A percentile compares a stretch with the other conserved stretches of the same genome.
These are phyloP conservation scores for Penicillium sp. DNA, from an alignment of 2,329 filamentous ascomycete species.

Conservation along the genomic window DNA sequence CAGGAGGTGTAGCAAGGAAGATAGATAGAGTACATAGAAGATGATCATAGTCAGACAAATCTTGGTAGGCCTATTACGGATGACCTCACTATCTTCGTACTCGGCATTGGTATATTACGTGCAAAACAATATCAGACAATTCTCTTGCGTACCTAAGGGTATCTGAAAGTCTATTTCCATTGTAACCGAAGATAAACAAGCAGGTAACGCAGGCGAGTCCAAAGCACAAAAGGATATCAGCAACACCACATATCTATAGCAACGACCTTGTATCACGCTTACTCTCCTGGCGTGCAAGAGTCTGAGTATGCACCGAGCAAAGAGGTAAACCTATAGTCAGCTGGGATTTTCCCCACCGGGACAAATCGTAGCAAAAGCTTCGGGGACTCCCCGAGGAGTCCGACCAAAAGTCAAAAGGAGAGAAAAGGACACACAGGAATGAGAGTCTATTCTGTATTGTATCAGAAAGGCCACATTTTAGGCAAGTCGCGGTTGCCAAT, in stretches of 20 bases:
- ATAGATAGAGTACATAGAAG: no score
- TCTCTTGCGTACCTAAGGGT: not conserved
- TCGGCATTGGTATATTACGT: not conserved
- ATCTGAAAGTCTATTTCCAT: not conserved
- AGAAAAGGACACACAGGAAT: not conserved
- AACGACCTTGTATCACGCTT: constrained; percentile 8
- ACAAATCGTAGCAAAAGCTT: not conserved
- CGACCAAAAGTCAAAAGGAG: not conserved
- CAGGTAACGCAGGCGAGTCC: not conserved
- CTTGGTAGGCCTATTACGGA: not conserved
- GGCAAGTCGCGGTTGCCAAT: not conserved
- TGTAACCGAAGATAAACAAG: not conserved
- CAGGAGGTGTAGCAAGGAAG: no score
- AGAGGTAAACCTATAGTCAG: constrained; percentile 12
- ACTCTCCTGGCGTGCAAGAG: not conserved
- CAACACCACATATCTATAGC: constrained; percentile 16
- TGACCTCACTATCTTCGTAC: not conserved
- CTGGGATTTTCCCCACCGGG: constrained; percentile 6
- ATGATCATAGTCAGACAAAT: no score
- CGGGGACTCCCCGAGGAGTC: not conserved
- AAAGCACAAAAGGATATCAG: constrained; percentile 1
- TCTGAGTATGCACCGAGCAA: not conserved
- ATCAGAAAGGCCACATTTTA: not conserved
- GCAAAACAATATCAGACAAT: not conserved
- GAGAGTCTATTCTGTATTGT: not conserved